These are phyloP conservation scores for Sugiyamaella castrensis DNA, from an alignment of 1,139 yeast species.

Conservation along the genomic window DNA sequence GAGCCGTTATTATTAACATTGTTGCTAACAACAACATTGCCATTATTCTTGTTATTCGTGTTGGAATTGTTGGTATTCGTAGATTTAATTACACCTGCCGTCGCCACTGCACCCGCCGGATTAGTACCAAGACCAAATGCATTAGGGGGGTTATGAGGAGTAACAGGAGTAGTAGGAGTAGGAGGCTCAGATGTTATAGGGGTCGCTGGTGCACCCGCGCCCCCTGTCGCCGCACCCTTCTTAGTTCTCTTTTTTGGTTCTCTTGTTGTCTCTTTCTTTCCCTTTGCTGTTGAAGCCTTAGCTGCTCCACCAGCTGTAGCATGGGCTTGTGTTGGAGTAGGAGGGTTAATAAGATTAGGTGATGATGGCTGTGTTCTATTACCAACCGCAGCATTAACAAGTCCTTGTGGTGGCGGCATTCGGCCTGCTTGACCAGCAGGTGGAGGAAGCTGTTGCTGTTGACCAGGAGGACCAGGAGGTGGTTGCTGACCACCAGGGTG, in stretches of 20 bases:
- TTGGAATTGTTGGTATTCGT: background rate
- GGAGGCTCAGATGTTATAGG: constrained; percentile 38
- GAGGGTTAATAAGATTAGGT: constrained; percentile 39
- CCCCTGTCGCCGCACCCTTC: constrained; percentile 25
- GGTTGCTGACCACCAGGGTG: background rate
- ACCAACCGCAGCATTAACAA: constrained; percentile 23
- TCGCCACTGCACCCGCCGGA: background rate
- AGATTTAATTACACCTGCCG: constrained; percentile 8
- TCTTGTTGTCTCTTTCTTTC: constrained; percentile 34
- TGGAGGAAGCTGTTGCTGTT: background rate
- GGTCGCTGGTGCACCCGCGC: constrained; percentile 34
- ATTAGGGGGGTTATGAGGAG: constrained; percentile 38
- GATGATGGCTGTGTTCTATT: constrained; percentile 35
- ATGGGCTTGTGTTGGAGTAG: constrained; percentile 48
- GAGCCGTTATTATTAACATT: constrained; percentile 4
- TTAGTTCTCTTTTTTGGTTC: constrained; percentile 37
- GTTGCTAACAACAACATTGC: constrained; percentile 4
- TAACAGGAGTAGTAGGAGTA: constrained; percentile 41
- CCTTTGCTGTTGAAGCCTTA: constrained; percentile 17
- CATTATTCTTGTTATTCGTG: constrained; percentile 6
- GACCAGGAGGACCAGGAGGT: background rate
- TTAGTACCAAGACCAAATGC: constrained; percentile 20
- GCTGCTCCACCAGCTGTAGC: constrained; percentile 33
- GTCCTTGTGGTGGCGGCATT: constrained; percentile 35
- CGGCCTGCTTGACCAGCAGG: constrained; percentile 6